Evolutionary conservation across 2,329 filamentous ascomycete species (phyloP).

Genomic region (Chaetomiaceae sp.): DNA sequence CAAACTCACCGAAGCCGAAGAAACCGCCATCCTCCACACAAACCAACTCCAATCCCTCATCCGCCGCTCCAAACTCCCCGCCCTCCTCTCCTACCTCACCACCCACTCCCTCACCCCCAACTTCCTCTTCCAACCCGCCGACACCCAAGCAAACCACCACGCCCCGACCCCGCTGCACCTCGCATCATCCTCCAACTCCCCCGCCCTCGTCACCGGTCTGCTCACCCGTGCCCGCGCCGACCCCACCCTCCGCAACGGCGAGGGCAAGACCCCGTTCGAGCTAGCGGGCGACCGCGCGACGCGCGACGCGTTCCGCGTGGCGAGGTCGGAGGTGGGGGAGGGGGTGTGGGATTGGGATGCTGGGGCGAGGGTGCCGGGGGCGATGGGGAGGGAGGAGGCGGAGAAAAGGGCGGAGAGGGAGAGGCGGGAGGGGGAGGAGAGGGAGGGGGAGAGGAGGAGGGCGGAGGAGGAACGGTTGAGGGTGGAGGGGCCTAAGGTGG

Average conservation of each 20-base stretch:
- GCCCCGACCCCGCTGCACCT: conserved; percentile 80
- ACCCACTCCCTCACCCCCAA: conserved; percentile 64
- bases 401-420: conserved; percentile 65
- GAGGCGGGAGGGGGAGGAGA: conserved; percentile 58
- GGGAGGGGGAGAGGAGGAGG: conserved; percentile 64
- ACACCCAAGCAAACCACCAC: conserved; percentile 67
- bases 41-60: conserved; percentile 83
- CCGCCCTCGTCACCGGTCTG: conserved; percentile 70
- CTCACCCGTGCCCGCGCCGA: conserved; percentile 69
- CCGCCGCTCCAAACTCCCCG: conserved; percentile 82
- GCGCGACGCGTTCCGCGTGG: conserved; percentile 85
- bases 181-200: conserved; percentile 72
- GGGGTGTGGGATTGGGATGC: conserved; percentile 69
- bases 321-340: conserved; percentile 76
- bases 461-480: conserved; percentile 68
- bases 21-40: conserved; percentile 75
- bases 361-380: conserved; percentile 64
- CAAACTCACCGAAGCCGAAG: conserved; percentile 75
- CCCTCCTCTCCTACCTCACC: conserved; percentile 74
- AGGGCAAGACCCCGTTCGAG: conserved; percentile 82
- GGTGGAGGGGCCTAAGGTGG: conserved; percentile 55
- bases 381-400: conserved; percentile 65
- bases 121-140: conserved; percentile 68
- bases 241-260: conserved; percentile 61
- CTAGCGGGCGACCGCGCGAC: conserved; percentile 80